Conservation (phyloP, 805 yeast species). For the Kuraishia hungarica region DNA sequence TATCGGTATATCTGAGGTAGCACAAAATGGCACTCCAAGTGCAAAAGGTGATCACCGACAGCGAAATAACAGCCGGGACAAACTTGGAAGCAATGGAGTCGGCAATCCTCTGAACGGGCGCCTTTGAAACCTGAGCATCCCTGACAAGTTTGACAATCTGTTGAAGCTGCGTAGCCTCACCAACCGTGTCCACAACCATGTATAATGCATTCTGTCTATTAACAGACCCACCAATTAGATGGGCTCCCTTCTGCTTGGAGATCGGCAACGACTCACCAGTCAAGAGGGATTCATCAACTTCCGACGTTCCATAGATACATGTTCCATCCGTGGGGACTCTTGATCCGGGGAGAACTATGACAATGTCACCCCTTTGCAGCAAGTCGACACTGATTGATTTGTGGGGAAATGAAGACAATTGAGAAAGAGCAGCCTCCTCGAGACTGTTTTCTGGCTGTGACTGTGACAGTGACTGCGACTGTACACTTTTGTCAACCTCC, state of each 20-base stretch:
- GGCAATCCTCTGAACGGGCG: constrained; percentile 87
- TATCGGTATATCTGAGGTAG: constrained; percentile 8
- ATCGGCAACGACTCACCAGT: constrained; percentile 90
- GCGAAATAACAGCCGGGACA: constrained; percentile 62
- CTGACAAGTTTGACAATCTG: constrained; percentile 82
- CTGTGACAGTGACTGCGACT: not conserved
- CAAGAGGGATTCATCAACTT: constrained; percentile 79
- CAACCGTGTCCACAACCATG: constrained; percentile 61
- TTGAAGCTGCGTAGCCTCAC: constrained; percentile 78
- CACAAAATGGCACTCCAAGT: constrained; percentile 44
- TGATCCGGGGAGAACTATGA: constrained; percentile 76
- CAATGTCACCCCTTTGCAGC: constrained; percentile 69
- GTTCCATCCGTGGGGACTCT: constrained; percentile 90
- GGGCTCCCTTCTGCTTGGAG: constrained; percentile 47
- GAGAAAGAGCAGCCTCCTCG: too few relatives aligned
- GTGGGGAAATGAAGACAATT: constrained; percentile 21
- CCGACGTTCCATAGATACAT: constrained; percentile 70
- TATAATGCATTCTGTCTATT: constrained; percentile 71
- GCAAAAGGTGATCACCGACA: constrained; percentile 60
- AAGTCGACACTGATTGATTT: constrained; percentile 62
- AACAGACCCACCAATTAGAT: constrained; percentile 83
- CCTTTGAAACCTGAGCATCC: constrained; percentile 80
- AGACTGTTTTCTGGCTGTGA: too few relatives aligned
- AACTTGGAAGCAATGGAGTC: constrained; percentile 80
- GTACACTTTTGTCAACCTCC: constrained; percentile 21